Base-by-base conservation (phyloP, 202 grass and related monocot genomes). In the Eragrostis tef region DNA sequence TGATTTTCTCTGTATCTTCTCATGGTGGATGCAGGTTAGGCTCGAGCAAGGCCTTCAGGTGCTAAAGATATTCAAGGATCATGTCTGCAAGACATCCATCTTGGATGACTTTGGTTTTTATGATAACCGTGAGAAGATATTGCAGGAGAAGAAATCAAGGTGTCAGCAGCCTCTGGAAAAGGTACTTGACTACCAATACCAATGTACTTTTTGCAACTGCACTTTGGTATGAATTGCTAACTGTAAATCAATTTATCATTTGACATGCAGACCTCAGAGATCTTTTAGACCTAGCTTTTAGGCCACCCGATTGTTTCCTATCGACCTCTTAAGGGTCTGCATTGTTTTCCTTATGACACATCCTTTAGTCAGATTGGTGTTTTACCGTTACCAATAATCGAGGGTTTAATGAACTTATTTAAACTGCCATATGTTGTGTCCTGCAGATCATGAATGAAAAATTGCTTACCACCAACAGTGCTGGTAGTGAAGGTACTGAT, bases 101-200 rank as follows among this genome's bases (percentile, higher is more conserved):
- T 67, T 94, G 74, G 92, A 94, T 66, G 92, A 94, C 70, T 92
- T 92, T 81, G 54, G 64, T 24, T 92, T 88, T 81, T 94, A 94
- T 63, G 79, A 92, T 84, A 81, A 92, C 27, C 88, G 85, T 61
- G 83, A 92, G 71, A 92, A 84, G 86, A 45, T 81, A 44, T 77
- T 90, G 85, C 82, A 78, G 56, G 86, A 91, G 67, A 89, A 72
- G 70, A 94, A 79, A 68, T 19, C 60, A 48, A 93, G 67, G 71
- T 66, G 71, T 12, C 87, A 81, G 29, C 66, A 84, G 14, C 59
- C 49, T 26, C 58, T 88, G 67, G 70, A 86, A 70, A 89, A 89
- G 85, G 81, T 84, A 67, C 22, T 27, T 67, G 60, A 22, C n/a
- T 17, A 86, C 60, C 59, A 81, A 29, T 17, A 86, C 60, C 59